phyloP scores from a whole-genome alignment of 352 stramenopile genomes.

The Lagenidium sp. region DNA sequence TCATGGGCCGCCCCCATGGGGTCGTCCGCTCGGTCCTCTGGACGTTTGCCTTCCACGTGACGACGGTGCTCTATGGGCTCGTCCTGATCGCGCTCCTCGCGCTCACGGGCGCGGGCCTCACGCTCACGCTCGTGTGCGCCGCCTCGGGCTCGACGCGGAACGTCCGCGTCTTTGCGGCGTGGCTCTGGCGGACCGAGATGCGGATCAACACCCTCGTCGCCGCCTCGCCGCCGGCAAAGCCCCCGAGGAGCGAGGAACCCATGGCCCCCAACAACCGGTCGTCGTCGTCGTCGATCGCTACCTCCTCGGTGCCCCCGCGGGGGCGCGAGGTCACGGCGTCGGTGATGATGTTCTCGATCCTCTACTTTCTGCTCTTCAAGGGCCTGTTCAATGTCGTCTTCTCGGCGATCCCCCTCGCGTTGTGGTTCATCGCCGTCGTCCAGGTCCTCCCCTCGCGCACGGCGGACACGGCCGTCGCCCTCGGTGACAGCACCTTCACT shows the following conservation, averaged over 20 bases:
- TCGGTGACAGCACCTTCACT: slow-evolving; percentile 5
- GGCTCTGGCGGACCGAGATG: slow-evolving; percentile 46
- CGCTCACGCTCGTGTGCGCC: slow-evolving; percentile 40
- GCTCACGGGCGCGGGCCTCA: slow-evolving; percentile 21
- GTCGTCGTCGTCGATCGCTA: background rate
- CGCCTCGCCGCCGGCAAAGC: background rate
- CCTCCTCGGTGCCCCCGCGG: slow-evolving; percentile 2
- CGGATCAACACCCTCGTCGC: slow-evolving; percentile 5
- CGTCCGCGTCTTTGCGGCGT: slow-evolving; percentile 33
- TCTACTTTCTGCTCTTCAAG: slow-evolving; percentile 71
- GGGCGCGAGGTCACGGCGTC: slow-evolving; percentile 39
- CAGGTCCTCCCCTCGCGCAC: slow-evolving; percentile 24
- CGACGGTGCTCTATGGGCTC: slow-evolving; percentile 28
- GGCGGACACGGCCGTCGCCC: slow-evolving; percentile 1
- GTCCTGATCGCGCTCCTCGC: slow-evolving; percentile 25
- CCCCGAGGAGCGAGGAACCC: too few species aligned
- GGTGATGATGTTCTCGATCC: slow-evolving; percentile 52
- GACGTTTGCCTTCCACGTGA: slow-evolving; percentile 48
- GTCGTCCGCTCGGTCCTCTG: slow-evolving; percentile 23
- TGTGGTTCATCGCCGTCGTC: slow-evolving; percentile 32
- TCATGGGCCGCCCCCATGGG: too few species aligned
- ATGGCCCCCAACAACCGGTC: too few species aligned
- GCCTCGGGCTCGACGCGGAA: slow-evolving; percentile 20
- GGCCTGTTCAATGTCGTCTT: slow-evolving; percentile 52
- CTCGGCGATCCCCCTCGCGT: slow-evolving; percentile 25